Evolutionary conservation across 2,329 filamentous ascomycete genomes (phyloP), one percentile per base, ranked within the genome.

Genomic region (Colletotrichum sp.): DNA sequence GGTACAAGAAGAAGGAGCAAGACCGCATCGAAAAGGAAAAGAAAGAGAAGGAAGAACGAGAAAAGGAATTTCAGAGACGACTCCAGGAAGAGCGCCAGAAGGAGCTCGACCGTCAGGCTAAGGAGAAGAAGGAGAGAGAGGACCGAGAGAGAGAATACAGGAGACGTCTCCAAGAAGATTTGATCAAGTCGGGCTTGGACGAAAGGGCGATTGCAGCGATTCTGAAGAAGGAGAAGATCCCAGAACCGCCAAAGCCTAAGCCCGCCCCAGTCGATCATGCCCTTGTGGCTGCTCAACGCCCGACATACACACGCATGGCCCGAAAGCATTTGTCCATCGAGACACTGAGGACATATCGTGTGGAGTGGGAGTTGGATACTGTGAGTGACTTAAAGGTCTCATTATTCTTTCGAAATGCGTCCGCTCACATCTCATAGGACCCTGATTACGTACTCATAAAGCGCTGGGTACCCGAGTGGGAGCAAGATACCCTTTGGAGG

Each of bases 401-500:
- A 34, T 7, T 4, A 39, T 9, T 4, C 16, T 21, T 26, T 64
- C 69, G 18, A 32, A 36, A 28, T 30, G 30, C 10, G 14, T 55
- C 14, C 32, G 63, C 64, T 69, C 48, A n/a, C 34, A 8, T 34
- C 26, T 18, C 13, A 57, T 78, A 92, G 88, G 93, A 96, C 80
- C 89, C 91, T 21, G 92, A 94, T 63, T 96, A 92, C 79, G 87
- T 96, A 71, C 84, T 96, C 75, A 94, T 96, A 85, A 94, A 94
- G 84, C 89, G 92, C 72, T 95, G 92, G 91, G 92, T 96, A 68
- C 90, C 91, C 6, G 92, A 95, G 79, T 90, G 91, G 77, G 91
- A 95, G 81, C 94, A 95, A 80, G 90, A 95, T 74, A 86, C 92
- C 72, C 89, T 95, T 65, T 96, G 94, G 89, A 89, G 91, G 59